These are phyloP conservation scores for Hirschfeldia incana DNA, from an alignment of 345 rosid genomes.

Conservation along the genomic window DNA sequence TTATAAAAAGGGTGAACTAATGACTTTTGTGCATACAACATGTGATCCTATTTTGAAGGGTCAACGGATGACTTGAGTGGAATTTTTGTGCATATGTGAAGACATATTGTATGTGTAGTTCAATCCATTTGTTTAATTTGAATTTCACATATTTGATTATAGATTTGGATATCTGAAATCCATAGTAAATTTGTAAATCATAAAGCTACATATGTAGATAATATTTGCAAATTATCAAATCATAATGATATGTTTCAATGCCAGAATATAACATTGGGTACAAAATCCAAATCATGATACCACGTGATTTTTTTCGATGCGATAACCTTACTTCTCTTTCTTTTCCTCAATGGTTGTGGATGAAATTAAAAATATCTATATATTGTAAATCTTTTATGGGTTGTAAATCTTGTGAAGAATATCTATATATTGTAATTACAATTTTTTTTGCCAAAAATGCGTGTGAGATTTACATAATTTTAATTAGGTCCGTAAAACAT, in stretches of 20 bases:
- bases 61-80: background rate
- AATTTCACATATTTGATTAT: background rate
- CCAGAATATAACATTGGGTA: too few relatives aligned
- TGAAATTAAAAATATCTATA: too few relatives aligned
- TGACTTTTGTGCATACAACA: background rate
- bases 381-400: background rate
- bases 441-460: background rate
- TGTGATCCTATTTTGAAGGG: background rate
- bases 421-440: background rate
- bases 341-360: background rate
- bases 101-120: background rate
- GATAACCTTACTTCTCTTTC: background rate
- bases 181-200: background rate
- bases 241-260: too few relatives aligned
- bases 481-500: background rate
- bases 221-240: too few relatives aligned
- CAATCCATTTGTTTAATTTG: background rate
- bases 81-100: background rate
- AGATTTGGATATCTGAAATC: background rate
- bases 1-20: background rate
- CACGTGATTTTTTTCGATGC: background rate
- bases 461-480: background rate
- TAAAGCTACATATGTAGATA: too few relatives aligned
- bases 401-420: background rate
- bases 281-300: slow-evolving; percentile 2